Evolutionary conservation across 805 yeast genomes (phyloP), one percentile per base, ranked within the genome.

Genomic region (Lipomyces chichibuensis): DNA sequence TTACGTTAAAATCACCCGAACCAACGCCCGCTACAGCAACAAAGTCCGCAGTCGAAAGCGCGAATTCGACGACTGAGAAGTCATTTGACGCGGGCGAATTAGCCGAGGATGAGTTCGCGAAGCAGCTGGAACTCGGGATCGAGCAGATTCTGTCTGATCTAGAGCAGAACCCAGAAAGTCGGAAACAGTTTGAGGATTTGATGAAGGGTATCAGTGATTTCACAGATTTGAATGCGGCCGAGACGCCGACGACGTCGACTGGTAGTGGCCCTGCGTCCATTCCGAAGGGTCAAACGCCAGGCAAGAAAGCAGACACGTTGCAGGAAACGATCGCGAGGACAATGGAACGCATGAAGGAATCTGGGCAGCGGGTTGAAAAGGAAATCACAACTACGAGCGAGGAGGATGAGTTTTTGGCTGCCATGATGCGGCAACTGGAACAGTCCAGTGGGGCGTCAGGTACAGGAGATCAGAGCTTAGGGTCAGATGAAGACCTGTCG

Each of bases 291-390:
- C 60, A 74, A 5, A 25, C 59, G 13, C 57, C 20, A 7, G 55
- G 49, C 17, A 57, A 27, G 14, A 33, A n/a, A 11, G 51, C 60
- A 25, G 69, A 66, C 9, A 35, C 72, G 53, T 88, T 93, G 75
- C 89, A 91, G 74, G 85, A 84, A 66, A 90, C 93, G 7, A 90
- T 94, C 75, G 84, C 91, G 33, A 88, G 86, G 64, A 91, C 98
- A 0, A 84, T 92, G 81, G 87, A 87, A 73, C 83, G 97, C 67
- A 81, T 94, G 74, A 90, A 90, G 74, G 89, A 86, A 68, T 87
- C 90, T 33, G 92, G 92, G n/a, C 83, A 84, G 55, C 84, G 84
- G 61, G 88, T 91, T 32, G 95, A 91, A 72, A 85, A 86, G 75
- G 80, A 72, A 75, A 80, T 75, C 81, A 80, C 76, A 81, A 49